Conservation (phyloP, 306 rosid genomes). For the Cicer arietinum region DNA sequence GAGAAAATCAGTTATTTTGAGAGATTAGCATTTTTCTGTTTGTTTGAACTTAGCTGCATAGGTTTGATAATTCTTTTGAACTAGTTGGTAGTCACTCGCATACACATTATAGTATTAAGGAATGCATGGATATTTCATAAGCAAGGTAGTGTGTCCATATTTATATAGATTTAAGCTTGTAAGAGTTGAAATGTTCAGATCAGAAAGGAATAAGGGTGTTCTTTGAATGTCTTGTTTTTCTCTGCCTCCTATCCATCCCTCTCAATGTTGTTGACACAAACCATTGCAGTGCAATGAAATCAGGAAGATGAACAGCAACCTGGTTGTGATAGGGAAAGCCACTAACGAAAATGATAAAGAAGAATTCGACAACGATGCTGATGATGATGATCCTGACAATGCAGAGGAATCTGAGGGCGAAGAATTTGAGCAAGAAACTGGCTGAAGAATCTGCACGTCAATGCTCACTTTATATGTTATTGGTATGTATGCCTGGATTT, state of each 20-base stretch:
- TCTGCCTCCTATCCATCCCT: background rate
- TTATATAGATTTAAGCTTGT: background rate
- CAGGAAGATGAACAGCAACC: constrained; percentile 71
- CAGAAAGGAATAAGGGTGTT: constrained; percentile 1
- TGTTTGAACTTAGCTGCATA: constrained; percentile 22
- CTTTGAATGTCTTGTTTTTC: constrained; percentile 26
- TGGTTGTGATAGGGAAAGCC: constrained; percentile 71
- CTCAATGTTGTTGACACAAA: constrained; percentile 12
- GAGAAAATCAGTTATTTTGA: constrained; percentile 23
- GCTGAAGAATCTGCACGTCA: constrained; percentile 54
- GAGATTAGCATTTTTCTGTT: constrained; percentile 20
- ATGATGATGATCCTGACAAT: constrained; percentile 70
- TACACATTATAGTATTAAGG: background rate
- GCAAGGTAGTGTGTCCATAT: background rate
- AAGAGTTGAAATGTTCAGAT: background rate
- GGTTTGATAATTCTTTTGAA: constrained; percentile 15
- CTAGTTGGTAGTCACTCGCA: background rate
- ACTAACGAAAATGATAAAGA: constrained; percentile 76
- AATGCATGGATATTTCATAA: constrained; percentile 14
- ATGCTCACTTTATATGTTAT: constrained; percentile 1
- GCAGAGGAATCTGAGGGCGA: constrained; percentile 93
- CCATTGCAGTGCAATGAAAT: constrained; percentile 80
- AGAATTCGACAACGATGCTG: constrained; percentile 73
- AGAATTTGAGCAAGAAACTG: constrained; percentile 94
- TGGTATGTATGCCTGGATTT: constrained; percentile 3